Base-by-base conservation (phyloP, 768 basidiomycete species). In the Cystoderma amianthinum region DNA sequence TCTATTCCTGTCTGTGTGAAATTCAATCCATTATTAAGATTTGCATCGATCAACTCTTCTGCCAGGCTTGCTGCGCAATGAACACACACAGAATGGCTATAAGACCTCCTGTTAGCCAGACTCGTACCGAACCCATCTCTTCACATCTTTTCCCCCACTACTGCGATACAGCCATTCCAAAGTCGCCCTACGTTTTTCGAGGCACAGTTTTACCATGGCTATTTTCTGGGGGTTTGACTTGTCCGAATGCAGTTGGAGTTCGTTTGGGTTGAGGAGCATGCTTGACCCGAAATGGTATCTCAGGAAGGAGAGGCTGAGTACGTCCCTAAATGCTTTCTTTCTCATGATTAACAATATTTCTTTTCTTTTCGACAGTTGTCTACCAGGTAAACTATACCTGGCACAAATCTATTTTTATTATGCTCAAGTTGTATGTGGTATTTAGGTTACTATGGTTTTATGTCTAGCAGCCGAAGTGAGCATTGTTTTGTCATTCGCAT, bases 161-260 rank as follows among this genome's bases (percentile, higher is more conserved):
- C 7, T 28, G 7, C 25, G n/a, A 28, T n/a, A 28, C n/a, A n/a
- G n/a, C n/a, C n/a, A n/a, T n/a, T n/a, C n/a, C n/a, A n/a, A n/a
- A n/a, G n/a, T n/a, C n/a, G n/a, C n/a, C n/a, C n/a, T n/a, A n/a
- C n/a, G n/a, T n/a, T n/a, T n/a, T n/a, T 7, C 25, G n/a, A 28
- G 25, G n/a, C n/a, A 7, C 7, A 28, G 25, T 28, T n/a, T 28
- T 28, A 39, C 32, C 15, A 62, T 60, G 59, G 43, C 52, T 7
- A 38, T 51, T 1, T 63, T 62, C 12, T 61, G 58, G 58, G 61
- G 62, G 7, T 64, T 66, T 39, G 52, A 63, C 36, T 51, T 66
- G 4, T 60, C 61, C 0, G 53, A 61, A 38, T 63, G 64, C 57
- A 50, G 48, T 20, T 61, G 58, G 60, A 44, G 46, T 30, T 59